Percentiles rank a stretch among this genome's conserved stretches.
phyloP scores from a whole-genome alignment of 2,329 filamentous ascomycete genomes.

The Penicillium nordicum region DNA sequence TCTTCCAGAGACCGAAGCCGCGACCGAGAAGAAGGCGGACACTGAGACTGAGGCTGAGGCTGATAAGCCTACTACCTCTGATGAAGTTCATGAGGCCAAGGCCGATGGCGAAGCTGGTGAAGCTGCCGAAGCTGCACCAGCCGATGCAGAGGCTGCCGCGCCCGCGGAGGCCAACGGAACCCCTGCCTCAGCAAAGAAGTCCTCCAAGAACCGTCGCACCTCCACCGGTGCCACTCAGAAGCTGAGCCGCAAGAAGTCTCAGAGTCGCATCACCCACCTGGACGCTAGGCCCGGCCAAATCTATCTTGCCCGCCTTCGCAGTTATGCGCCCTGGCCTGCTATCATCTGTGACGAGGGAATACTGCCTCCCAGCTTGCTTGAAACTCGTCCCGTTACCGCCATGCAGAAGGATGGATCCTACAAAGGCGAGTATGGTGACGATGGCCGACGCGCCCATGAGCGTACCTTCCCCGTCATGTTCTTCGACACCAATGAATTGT shows the following conservation, averaged over 20 bases:
- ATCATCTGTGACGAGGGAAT: slow-evolving; percentile 94
- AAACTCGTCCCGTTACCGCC: slow-evolving; percentile 77
- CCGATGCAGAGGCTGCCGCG: slow-evolving; percentile 27
- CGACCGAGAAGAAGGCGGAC: slow-evolving; percentile 29
- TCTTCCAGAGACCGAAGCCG: slow-evolving; percentile 17
- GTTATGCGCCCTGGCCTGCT: slow-evolving; percentile 89
- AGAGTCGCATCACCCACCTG: slow-evolving; percentile 65
- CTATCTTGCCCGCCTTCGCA: slow-evolving; percentile 90
- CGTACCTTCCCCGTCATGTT: slow-evolving; percentile 95
- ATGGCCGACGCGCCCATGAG: slow-evolving; percentile 79
- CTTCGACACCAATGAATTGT: slow-evolving; percentile 94
- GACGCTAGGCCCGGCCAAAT: slow-evolving; percentile 87
- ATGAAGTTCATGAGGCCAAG: slow-evolving; percentile 25
- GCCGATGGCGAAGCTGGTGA: slow-evolving; percentile 27
- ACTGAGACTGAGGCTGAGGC: slow-evolving; percentile 27
- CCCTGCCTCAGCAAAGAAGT: slow-evolving; percentile 49
- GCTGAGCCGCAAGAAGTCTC: slow-evolving; percentile 79
- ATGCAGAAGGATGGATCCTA: slow-evolving; percentile 79
- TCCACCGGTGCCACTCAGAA: slow-evolving; percentile 65
- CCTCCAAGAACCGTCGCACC: slow-evolving; percentile 67
- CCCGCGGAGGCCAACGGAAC: slow-evolving; percentile 46
- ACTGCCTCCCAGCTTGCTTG: slow-evolving; percentile 75
- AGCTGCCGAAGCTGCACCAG: slow-evolving; percentile 16
- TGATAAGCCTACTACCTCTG: slow-evolving; percentile 27
- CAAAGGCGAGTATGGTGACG: slow-evolving; percentile 80